Conservation (phyloP, 768 basidiomycete genomes). For the Leccinellum albellum region DNA sequence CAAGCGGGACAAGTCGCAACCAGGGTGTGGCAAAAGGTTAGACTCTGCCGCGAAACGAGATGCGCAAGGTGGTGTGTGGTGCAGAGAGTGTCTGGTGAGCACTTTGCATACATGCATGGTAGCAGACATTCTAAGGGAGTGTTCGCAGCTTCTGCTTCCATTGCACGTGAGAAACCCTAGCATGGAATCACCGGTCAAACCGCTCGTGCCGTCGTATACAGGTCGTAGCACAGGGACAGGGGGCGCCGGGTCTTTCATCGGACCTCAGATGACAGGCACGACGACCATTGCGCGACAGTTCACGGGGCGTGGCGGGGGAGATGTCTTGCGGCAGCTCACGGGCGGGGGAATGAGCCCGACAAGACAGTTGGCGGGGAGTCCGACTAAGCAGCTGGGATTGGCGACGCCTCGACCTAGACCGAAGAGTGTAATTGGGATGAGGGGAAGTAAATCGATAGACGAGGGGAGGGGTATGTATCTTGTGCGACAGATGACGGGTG, state of each 20-base stretch:
- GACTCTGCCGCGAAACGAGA: constrained; percentile 81
- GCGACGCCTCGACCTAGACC: constrained; percentile 53
- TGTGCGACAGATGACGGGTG: constrained; percentile 75
- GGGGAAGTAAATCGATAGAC: constrained; percentile 58
- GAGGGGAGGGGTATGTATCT: constrained; percentile 70
- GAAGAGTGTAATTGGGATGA: constrained; percentile 73
- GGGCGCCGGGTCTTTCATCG: constrained; percentile 31
- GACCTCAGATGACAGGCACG: constrained; percentile 62
- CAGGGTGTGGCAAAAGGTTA: constrained; percentile 79
- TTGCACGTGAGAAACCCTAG: constrained; percentile 44
- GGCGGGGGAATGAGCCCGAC: constrained; percentile 67
- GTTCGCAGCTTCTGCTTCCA: constrained; percentile 53
- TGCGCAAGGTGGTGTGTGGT: constrained; percentile 70
- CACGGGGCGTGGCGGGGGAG: constrained; percentile 52
- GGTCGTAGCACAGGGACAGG: constrained; percentile 32
- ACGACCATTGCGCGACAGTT: constrained; percentile 75
- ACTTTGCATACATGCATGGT: background rate
- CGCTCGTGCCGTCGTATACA: constrained; percentile 45
- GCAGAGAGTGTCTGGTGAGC: constrained; percentile 77
- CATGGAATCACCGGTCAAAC: constrained; percentile 49
- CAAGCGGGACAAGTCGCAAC: constrained; percentile 52
- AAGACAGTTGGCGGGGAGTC: constrained; percentile 59
- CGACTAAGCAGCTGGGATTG: constrained; percentile 63
- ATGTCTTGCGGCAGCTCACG: constrained; percentile 53
- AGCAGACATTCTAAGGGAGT: constrained; percentile 7